A percentile compares a stretch with the other conserved stretches of the same genome.
Evolutionary conservation across 805 yeast genomes (phyloP).

Genomic region (Hanseniaspora jakobsenii): DNA sequence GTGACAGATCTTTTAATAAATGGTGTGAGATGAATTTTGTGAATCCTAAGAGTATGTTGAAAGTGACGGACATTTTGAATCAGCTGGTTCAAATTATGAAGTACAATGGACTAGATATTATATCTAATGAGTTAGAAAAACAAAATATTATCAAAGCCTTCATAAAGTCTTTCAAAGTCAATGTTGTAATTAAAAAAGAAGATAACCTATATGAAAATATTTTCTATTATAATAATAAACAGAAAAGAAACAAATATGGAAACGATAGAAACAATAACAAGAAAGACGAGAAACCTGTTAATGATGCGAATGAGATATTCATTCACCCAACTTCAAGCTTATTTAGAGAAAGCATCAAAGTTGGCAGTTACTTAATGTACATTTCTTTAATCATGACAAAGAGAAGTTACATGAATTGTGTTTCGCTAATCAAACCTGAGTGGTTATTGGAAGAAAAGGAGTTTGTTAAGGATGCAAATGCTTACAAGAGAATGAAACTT

Average conservation of each 20-base stretch:
- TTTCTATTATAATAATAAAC: background rate
- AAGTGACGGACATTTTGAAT: slow-evolving; percentile 38
- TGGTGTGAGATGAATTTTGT: slow-evolving; percentile 79
- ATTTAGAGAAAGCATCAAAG: slow-evolving; percentile 31
- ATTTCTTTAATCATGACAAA: slow-evolving; percentile 73
- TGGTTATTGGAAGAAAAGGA: slow-evolving; percentile 48
- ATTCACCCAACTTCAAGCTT: slow-evolving; percentile 82
- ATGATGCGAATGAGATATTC: slow-evolving; percentile 46
- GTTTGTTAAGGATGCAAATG: slow-evolving; percentile 9
- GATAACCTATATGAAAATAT: slow-evolving; percentile 8
- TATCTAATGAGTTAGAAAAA: slow-evolving; percentile 44
- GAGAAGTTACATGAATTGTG: slow-evolving; percentile 85
- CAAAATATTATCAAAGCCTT: slow-evolving; percentile 49
- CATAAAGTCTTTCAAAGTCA: slow-evolving; percentile 56
- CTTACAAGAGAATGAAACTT: slow-evolving; percentile 7
- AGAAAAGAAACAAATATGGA: slow-evolving; percentile 38
- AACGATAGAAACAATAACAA: too few species aligned
- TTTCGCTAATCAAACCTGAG: slow-evolving; percentile 65
- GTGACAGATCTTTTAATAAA: slow-evolving; percentile 21
- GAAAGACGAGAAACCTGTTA: too few species aligned
- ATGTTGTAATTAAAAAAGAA: slow-evolving; percentile 34
- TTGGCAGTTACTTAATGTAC: slow-evolving; percentile 69
- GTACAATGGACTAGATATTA: slow-evolving; percentile 30
- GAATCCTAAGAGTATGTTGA: slow-evolving; percentile 58
- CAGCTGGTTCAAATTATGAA: slow-evolving; percentile 13